phyloP scores from a whole-genome alignment of 2,329 filamentous ascomycete species.

The Fusarium papillatum region DNA sequence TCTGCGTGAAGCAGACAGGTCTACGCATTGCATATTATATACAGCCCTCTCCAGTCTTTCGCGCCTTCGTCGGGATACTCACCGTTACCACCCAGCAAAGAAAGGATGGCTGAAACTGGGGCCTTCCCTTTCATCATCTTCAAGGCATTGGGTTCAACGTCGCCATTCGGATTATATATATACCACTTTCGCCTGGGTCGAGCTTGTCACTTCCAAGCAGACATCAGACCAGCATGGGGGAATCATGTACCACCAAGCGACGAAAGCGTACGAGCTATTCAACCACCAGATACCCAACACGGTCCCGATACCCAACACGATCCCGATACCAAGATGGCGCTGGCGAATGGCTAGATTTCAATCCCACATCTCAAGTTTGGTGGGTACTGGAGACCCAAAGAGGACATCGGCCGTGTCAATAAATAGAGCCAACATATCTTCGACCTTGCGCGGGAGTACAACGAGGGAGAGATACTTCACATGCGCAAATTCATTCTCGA shows the following conservation, averaged over 20 bases:
- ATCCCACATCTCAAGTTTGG: neutral
- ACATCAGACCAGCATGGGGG: neutral
- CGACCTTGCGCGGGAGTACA: neutral
- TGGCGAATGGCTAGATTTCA: neutral
- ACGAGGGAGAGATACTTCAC: neutral
- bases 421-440: neutral
- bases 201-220: too few species aligned
- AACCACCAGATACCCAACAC: neutral
- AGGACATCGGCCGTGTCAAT: neutral
- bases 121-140: neutral
- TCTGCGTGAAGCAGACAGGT: neutral
- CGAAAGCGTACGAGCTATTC: neutral
- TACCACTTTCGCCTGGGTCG: neutral
- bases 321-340: neutral
- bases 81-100: neutral
- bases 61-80: neutral
- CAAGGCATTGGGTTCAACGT: neutral
- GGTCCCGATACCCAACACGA: too few species aligned
- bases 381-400: neutral
- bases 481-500: too few species aligned
- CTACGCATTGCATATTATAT: neutral
- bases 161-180: neutral
- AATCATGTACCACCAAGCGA: neutral
- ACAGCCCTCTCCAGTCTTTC: neutral
- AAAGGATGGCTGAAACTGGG: neutral